Evolutionary conservation across 2,329 filamentous ascomycete genomes (phyloP).

Genomic region (Fusarium multiceps): DNA sequence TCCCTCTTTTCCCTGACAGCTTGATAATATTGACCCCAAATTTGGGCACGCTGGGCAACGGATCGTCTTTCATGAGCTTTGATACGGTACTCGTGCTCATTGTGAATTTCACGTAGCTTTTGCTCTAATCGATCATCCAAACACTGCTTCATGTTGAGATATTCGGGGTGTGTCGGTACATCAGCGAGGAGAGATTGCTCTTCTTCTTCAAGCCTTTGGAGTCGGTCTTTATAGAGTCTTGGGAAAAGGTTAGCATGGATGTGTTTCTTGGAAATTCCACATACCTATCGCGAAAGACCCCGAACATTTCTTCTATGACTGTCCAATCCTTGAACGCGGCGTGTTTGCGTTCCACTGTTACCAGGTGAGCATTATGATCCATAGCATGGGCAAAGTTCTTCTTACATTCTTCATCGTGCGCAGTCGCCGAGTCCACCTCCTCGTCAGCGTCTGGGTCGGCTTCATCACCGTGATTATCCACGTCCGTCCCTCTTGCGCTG

Average conservation of each 20-base stretch:
- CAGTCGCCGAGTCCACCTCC: conserved; percentile 68
- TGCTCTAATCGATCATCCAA: conserved; percentile 85
- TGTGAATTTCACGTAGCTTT: conserved; percentile 80
- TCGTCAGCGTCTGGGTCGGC: conserved; percentile 68
- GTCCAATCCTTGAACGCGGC: conserved; percentile 82
- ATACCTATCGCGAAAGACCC: conserved; percentile 82
- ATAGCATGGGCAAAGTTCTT: conserved; percentile 2
- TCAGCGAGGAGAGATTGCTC: conserved; percentile 70
- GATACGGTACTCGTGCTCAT: conserved; percentile 78
- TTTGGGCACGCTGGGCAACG: conserved; percentile 84
- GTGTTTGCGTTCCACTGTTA: conserved; percentile 78
- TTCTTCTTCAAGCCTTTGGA: conserved; percentile 81
- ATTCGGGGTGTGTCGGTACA: conserved; percentile 86
- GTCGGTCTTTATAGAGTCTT: conserved; percentile 88
- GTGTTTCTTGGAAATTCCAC: conserved; percentile 38
- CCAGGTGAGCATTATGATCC: conserved; percentile 36
- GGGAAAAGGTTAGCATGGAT: conserved; percentile 35
- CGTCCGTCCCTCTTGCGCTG: conserved; percentile 54
- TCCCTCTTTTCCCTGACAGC: conserved; percentile 85
- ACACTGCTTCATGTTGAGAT: conserved; percentile 88
- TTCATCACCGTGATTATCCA: conserved; percentile 63
- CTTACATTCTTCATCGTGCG: conserved; percentile 73
- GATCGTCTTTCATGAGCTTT: conserved; percentile 79
- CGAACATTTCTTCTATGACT: conserved; percentile 88
- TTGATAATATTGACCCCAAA: conserved; percentile 92